Percentiles rank a stretch among this genome's conserved stretches.
Conservation (phyloP, 768 basidiomycete species). For the Roridomyces roridus region DNA sequence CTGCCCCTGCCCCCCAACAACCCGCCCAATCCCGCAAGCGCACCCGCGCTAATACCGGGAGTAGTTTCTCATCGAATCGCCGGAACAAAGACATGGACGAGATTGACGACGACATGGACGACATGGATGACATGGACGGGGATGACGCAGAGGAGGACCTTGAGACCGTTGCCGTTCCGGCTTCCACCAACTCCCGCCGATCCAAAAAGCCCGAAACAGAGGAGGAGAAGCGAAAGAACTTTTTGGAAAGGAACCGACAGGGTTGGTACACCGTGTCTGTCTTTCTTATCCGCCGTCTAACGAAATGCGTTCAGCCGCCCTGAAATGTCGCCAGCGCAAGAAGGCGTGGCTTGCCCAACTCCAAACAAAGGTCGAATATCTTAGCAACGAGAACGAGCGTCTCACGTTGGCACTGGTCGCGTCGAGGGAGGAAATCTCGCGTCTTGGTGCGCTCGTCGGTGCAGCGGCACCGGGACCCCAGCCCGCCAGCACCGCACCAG, state of each 20-base stretch:
- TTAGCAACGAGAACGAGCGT: conserved; percentile 94
- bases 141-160: conserved; percentile 27
- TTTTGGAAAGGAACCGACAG: conserved; percentile 96
- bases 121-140: conserved; percentile 45
- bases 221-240: conserved; percentile 97
- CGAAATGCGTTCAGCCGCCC: conserved; percentile 68
- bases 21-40: conserved; percentile 42
- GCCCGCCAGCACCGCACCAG: conserved; percentile 13
- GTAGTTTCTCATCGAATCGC: conserved; percentile 38
- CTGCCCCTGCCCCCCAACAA: conserved; percentile 35
- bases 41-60: conserved; percentile 38
- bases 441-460: conserved; percentile 77
- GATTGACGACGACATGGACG: conserved; percentile 45
- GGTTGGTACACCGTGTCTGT: conserved; percentile 54
- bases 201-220: conserved; percentile 92
- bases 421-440: conserved; percentile 90
- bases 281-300: conserved; percentile 8
- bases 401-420: conserved; percentile 86
- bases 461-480: conserved; percentile 58
- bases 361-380: conserved; percentile 92
- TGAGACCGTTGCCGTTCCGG: conserved; percentile 19
- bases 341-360: conserved; percentile 96
- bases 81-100: conserved; percentile 41
- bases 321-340: conserved; percentile 99
- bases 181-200: conserved; percentile 29